phyloP scores from a whole-genome alignment of 192 early-diverging fungal genomes.

The Umbelopsis ramanniana region DNA sequence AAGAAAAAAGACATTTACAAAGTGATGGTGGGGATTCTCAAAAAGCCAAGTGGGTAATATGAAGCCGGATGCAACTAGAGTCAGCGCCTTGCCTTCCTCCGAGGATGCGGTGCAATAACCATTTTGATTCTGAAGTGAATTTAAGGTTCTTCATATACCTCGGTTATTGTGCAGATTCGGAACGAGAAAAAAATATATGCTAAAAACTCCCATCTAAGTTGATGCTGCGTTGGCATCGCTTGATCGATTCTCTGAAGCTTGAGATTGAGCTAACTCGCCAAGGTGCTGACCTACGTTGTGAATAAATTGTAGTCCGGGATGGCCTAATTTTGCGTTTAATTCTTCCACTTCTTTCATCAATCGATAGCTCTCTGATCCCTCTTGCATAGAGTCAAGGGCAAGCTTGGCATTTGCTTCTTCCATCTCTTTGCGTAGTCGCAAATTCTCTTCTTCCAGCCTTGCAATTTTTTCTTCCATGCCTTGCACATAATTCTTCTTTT shows the following conservation, averaged over 20 bases:
- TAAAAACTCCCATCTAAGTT: background rate
- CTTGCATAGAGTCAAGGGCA: slow-evolving; percentile 61
- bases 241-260: background rate
- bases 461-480: slow-evolving; percentile 71
- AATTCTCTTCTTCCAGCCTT: slow-evolving; percentile 68
- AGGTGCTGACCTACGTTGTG: slow-evolving; percentile 12
- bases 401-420: slow-evolving; percentile 72
- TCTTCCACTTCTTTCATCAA: slow-evolving; percentile 74
- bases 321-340: slow-evolving; percentile 65
- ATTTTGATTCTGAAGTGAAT: background rate
- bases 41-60: slow-evolving; percentile 2
- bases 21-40: background rate
- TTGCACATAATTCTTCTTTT: slow-evolving; percentile 77
- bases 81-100: background rate
- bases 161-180: background rate
- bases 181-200: background rate
- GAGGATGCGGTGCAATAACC: background rate
- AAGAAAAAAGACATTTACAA: slow-evolving; percentile 16
- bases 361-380: slow-evolving; percentile 56
- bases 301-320: slow-evolving; percentile 19
- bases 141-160: background rate
- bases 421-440: slow-evolving; percentile 63
- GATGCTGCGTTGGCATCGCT: background rate
- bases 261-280: slow-evolving; percentile 5
- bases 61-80: background rate